phyloP scores from a whole-genome alignment of 345 rosid species.

The Trapa bicornis region DNA sequence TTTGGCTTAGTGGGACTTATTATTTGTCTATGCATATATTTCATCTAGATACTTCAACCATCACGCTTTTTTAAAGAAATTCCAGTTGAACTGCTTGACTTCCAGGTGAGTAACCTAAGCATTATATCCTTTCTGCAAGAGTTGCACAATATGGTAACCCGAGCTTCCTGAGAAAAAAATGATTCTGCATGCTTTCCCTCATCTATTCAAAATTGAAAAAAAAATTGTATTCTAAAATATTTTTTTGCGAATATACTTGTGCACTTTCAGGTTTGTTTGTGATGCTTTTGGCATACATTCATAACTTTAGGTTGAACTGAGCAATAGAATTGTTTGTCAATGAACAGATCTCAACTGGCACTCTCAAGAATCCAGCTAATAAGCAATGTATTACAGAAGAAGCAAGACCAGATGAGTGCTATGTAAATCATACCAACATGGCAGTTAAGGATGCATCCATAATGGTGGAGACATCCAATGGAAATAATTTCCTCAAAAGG shows the following conservation, averaged over 20 bases:
- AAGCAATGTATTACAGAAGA: constrained; percentile 20
- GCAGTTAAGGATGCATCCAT: constrained; percentile 31
- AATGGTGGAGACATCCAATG: constrained; percentile 25
- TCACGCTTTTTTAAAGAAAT: constrained; percentile 91
- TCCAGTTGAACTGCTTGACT: constrained; percentile 64
- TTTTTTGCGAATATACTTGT: not conserved
- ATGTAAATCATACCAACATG: constrained; percentile 18
- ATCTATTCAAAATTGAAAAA: not conserved
- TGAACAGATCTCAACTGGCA: constrained; percentile 24
- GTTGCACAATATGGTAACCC: not conserved
- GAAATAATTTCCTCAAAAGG: constrained; percentile 68
- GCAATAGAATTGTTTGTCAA: constrained; percentile 22
- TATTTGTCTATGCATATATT: constrained; percentile 12
- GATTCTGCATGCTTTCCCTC: not conserved
- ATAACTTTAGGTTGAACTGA: constrained; percentile 39
- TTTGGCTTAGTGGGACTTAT: not conserved
- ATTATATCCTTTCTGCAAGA: not conserved
- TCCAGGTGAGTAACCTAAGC: constrained; percentile 28
- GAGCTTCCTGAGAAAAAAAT: not conserved
- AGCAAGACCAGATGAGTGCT: constrained; percentile 14
- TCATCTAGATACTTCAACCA: constrained; percentile 71
- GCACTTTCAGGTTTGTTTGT: not conserved
- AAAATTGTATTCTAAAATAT: not conserved
- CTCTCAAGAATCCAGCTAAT: constrained; percentile 16
- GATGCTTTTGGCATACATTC: not conserved